Base-by-base conservation (phyloP, 2,329 filamentous ascomycete genomes). In the Simplicillium aogashimaense region DNA sequence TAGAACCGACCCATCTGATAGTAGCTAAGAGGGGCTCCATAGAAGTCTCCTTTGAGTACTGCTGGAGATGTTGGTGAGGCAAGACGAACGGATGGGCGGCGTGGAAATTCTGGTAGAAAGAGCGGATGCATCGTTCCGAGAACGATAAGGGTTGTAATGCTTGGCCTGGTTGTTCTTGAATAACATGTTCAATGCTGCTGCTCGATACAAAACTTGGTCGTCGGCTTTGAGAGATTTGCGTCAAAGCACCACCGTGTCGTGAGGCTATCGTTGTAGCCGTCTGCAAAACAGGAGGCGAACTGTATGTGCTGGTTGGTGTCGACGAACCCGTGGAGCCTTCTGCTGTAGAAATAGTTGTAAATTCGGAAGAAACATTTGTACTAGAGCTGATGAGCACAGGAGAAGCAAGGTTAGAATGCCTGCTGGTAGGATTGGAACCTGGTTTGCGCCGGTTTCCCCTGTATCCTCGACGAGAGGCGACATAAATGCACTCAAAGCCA, bases 401-500 rank as follows among this genome's bases (percentile, higher is more conserved):
- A 9, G 20, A 25, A 6, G 20, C 20, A 25, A 25, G 20, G 20
- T 25, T 25, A 5, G 20, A 25, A 9, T 25, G 20, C 20, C 20
- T 25, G 20, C 20, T 9, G 51, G 66, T 64, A 11, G 63, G 64
- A 48, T 62, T 69, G 43, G 50, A 25, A 25, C 20, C 20, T 25
- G 20, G 20, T 9, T 25, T 25, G 20, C 61, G 47, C 47, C 61
- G 49, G 46, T 60, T 54, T 12, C 81, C 81, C 59, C 83, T 86
- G 64, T 84, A 86, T 25, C 84, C 84, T 45, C 84, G 75, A 34
- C 83, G 78, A 31, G 83, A 87, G 35, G 81, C 78, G 37, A 86
- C 76, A 55, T 86, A 88, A 52, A 78, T 63, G 57, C 85, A 90
- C 36, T 80, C 69, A 14, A 69, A 63, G 41, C 72, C 71, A 36